phyloP scores from a whole-genome alignment of 352 stramenopile species.

The Phytophthora ramorum region DNA sequence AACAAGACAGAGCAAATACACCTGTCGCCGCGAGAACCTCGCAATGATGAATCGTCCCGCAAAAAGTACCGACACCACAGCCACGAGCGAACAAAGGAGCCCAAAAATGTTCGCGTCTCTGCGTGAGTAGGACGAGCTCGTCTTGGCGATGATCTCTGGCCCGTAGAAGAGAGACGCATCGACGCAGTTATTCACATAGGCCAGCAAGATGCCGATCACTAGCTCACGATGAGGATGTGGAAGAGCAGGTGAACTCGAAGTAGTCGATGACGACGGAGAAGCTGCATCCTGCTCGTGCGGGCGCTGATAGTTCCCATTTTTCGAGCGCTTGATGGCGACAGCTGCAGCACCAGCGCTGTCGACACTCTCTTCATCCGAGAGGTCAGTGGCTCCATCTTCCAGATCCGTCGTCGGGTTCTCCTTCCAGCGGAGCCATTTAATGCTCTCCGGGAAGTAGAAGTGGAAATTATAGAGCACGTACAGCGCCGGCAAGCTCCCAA shows the following conservation, averaged over 20 bases:
- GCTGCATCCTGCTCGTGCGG: constrained; percentile 18
- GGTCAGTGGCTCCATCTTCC: constrained; percentile 50
- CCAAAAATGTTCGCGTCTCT: constrained; percentile 82
- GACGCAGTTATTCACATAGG: constrained; percentile 90
- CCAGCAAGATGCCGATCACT: constrained; percentile 75
- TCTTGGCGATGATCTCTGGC: constrained; percentile 82
- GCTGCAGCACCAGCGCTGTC: constrained; percentile 14
- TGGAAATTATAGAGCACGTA: constrained; percentile 84
- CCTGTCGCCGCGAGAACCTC: constrained; percentile 62
- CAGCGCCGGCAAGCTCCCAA: constrained; percentile 74
- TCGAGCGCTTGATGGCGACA: constrained; percentile 22
- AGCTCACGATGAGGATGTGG: constrained; percentile 65
- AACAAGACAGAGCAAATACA: constrained; percentile 79
- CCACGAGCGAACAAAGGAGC: constrained; percentile 70
- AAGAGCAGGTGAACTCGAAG: constrained; percentile 2
- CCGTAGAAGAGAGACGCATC: constrained; percentile 90
- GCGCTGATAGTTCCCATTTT: constrained; percentile 29
- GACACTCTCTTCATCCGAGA: constrained; percentile 41
- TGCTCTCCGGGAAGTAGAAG: constrained; percentile 77
- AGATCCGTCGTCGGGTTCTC: constrained; percentile 52
- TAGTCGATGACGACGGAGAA: constrained; percentile 13
- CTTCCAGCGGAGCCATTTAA: constrained; percentile 81
- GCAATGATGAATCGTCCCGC: constrained; percentile 75
- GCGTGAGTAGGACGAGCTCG: constrained; percentile 59
- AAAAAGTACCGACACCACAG: constrained; percentile 72